Percentiles rank a stretch among this genome's conserved stretches.
These are phyloP conservation scores for Logfia minima DNA, from an alignment of 129 eudicot species.

Conservation along the genomic window DNA sequence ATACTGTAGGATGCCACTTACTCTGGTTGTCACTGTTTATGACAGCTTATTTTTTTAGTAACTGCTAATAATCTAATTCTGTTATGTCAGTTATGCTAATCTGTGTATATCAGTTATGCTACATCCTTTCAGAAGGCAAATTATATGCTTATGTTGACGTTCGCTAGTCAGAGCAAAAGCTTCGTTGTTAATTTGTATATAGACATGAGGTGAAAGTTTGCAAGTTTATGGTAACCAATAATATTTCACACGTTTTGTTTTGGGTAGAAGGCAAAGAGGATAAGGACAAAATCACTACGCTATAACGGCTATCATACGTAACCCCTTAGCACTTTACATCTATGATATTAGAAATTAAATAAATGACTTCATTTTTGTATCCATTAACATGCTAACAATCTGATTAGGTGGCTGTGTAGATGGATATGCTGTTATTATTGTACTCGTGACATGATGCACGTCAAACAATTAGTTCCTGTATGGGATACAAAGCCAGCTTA, in stretches of 20 bases:
- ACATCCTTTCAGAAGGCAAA: neutral
- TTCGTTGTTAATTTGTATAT: constrained; percentile 2
- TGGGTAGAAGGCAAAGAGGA: neutral
- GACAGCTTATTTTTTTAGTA: neutral
- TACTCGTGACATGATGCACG: neutral
- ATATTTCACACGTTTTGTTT: neutral
- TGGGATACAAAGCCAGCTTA: neutral
- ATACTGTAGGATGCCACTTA: neutral
- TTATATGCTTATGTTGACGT: neutral
- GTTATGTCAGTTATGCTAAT: neutral
- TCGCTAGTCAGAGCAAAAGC: neutral
- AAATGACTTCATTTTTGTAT: neutral
- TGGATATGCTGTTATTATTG: neutral
- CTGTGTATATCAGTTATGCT: too few species aligned
- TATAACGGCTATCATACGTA: neutral
- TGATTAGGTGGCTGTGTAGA: neutral
- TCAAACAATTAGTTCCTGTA: neutral
- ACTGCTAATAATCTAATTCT: neutral
- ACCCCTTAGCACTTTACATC: neutral
- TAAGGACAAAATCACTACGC: neutral
- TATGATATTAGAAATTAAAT: neutral
- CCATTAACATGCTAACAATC: neutral
- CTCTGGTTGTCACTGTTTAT: neutral
- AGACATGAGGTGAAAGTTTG: neutral
- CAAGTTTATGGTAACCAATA: neutral